Evolutionary conservation across 2,329 filamentous ascomycete species (phyloP).

Genomic region (Ascocoryne sarcoides): DNA sequence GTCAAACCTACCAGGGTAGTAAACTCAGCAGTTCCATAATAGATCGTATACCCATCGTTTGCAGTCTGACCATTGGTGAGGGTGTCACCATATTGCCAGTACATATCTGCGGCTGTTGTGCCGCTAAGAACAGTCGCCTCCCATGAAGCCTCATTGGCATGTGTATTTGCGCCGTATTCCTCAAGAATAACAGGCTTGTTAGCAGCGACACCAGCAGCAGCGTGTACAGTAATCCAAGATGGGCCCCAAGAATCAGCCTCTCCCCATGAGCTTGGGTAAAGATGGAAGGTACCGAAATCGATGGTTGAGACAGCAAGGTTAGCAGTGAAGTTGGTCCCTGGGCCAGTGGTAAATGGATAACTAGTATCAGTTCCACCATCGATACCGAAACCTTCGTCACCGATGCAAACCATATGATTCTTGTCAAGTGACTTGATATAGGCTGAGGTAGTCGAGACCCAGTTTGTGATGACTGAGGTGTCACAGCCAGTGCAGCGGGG

Average conservation of each 20-base stretch:
- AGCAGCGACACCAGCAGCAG: slow-evolving; percentile 28
- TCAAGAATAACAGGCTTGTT: slow-evolving; percentile 34
- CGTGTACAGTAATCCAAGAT: slow-evolving; percentile 39
- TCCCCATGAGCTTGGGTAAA: slow-evolving; percentile 39
- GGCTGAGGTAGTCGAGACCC: slow-evolving; percentile 46
- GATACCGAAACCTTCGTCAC: slow-evolving; percentile 52
- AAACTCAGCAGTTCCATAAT: slow-evolving; percentile 22
- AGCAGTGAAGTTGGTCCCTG: slow-evolving; percentile 34
- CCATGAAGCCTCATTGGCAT: slow-evolving; percentile 18
- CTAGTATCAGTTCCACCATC: slow-evolving; percentile 35
- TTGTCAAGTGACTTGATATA: slow-evolving; percentile 57
- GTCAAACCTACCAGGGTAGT: slow-evolving; percentile 15
- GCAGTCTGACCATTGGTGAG: slow-evolving; percentile 17
- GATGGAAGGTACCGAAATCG: slow-evolving; percentile 44
- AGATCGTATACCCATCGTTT: slow-evolving; percentile 24
- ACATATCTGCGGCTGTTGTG: slow-evolving; percentile 23
- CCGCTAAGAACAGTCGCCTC: slow-evolving; percentile 17
- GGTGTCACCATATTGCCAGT: slow-evolving; percentile 26
- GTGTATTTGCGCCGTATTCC: slow-evolving; percentile 28
- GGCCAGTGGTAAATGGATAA: slow-evolving; percentile 1
- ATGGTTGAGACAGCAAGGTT: slow-evolving; percentile 40
- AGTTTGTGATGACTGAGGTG: slow-evolving; percentile 47
- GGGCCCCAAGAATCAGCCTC: slow-evolving; percentile 34
- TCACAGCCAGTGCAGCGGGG: slow-evolving; percentile 53
- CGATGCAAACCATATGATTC: slow-evolving; percentile 52